Base-by-base conservation (phyloP, 2,329 filamentous ascomycete genomes). In the Didymella pomorum region DNA sequence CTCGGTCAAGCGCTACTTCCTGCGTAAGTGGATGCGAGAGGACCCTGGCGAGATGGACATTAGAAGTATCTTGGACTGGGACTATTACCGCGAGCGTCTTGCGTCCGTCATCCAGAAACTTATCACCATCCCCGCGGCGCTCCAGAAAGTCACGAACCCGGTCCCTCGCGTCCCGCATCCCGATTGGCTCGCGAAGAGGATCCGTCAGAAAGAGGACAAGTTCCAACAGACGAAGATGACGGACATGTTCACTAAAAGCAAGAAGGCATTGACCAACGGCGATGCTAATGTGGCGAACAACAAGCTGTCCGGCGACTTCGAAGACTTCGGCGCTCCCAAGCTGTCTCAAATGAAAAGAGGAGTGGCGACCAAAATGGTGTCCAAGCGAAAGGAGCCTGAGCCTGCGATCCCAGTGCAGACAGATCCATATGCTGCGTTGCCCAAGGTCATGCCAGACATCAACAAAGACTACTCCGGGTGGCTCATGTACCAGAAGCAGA, bases 181-280 rank as follows among this genome's bases (percentile, higher is more conserved):
- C 0, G 96, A 99, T 53, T 99, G 95, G 95, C 84, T 99, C 31
- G 93, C 97, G 71, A 87, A 92, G 58, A 86, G 94, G 52, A 97
- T 99, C 77, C 92, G 95, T 66, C 89, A 90, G 76, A 98, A 97
- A 77, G 95, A 99, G 56, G 95, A 99, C 79, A 93, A 90, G 74
- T 89, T 98, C 83, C 97, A 99, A 81, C 95, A 99, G 79, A 96
- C 93, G 81, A 99, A 99, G 80, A 90, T 99, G 82, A 99, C 94
- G 0, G 95, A 98, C 71, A 82, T 97, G 68, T 97, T 99, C 72
- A 83, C 78, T 70, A 90, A 89, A 73, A 83, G 78, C 71, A 90
- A 89, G 74, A 87, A 83, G 44, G 90, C 92, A 0, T 77, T 96
- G 23, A 86, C 87, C 12, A 91, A 94, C 65, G 89, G 92, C 33